Conservation (phyloP, 495 filamentous ascomycete genomes). For the Hypoxylon rickii region DNA sequence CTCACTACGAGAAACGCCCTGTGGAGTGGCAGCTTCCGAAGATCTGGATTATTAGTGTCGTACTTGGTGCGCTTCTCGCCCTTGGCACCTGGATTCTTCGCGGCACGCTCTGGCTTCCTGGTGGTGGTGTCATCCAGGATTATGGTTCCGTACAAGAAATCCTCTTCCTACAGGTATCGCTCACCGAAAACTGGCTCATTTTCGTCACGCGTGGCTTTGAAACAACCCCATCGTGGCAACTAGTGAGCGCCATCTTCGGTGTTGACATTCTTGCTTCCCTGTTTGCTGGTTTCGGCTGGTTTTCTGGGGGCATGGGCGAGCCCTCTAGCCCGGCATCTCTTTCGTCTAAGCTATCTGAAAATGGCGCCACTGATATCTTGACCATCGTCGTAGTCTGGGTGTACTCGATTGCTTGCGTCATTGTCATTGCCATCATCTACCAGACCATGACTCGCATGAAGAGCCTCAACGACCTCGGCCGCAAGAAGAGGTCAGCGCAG, state of each 20-base stretch:
- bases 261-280: constrained; percentile 81
- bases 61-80: constrained; percentile 77
- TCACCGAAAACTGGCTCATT: constrained; percentile 93
- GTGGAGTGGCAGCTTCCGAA: constrained; percentile 93
- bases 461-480: constrained; percentile 75
- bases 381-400: constrained; percentile 78
- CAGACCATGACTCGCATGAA: constrained; percentile 70
- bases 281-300: constrained; percentile 80
- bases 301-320: constrained; percentile 53
- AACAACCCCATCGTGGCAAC: constrained; percentile 79
- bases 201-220: constrained; percentile 88
- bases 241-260: constrained; percentile 70
- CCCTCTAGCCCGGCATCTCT: constrained; percentile 26
- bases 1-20: constrained; percentile 78
- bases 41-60: constrained; percentile 83
- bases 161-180: constrained; percentile 82
- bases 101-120: constrained; percentile 70
- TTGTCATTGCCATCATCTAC: constrained; percentile 80
- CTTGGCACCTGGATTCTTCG: constrained; percentile 80
- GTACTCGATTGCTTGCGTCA: constrained; percentile 76
- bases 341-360: constrained; percentile 51
- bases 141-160: constrained; percentile 79
- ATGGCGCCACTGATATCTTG: constrained; percentile 70
- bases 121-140: constrained; percentile 81
- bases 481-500: constrained; percentile 72